phyloP scores from a whole-genome alignment of 1,284 basidiomycete species.

The Rhodotorula sp. region DNA sequence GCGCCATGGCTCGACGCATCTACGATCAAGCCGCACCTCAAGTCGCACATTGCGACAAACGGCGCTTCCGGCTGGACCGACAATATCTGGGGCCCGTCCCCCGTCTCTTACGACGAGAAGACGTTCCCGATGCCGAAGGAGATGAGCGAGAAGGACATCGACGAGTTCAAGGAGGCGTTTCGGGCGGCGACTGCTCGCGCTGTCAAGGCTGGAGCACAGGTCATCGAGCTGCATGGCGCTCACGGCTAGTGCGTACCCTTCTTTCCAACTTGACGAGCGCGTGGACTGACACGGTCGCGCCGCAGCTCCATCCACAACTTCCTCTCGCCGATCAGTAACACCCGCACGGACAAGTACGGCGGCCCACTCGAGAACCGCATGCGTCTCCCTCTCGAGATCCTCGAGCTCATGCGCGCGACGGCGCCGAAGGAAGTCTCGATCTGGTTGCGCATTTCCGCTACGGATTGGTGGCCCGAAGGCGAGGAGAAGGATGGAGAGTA shows the following conservation, averaged over 20 bases:
- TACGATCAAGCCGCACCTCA: slow-evolving; percentile 19
- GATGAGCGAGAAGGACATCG: slow-evolving; percentile 59
- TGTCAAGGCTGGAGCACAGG: slow-evolving; percentile 57
- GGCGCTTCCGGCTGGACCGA: slow-evolving; percentile 68
- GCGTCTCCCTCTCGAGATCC: slow-evolving; percentile 63
- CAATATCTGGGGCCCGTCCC: slow-evolving; percentile 61
- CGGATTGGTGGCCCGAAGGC: slow-evolving; percentile 72
- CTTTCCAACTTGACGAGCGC: no score
- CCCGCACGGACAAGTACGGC: slow-evolving; percentile 68
- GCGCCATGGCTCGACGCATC: slow-evolving; percentile 58
- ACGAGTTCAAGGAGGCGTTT: slow-evolving; percentile 64
- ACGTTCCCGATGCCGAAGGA: slow-evolving; percentile 59
- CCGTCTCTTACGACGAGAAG: slow-evolving; percentile 56
- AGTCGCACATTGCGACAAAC: slow-evolving; percentile 41
- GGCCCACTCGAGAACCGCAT: slow-evolving; percentile 67
- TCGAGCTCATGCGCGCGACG: slow-evolving; percentile 56
- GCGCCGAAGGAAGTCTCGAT: slow-evolving; percentile 65
- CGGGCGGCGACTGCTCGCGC: slow-evolving; percentile 61
- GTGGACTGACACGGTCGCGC: not conserved
- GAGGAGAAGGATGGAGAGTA: slow-evolving; percentile 64
- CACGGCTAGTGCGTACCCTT: slow-evolving; percentile 35
- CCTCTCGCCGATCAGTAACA: slow-evolving; percentile 68
- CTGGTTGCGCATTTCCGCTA: slow-evolving; percentile 70
- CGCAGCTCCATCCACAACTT: slow-evolving; percentile 51
- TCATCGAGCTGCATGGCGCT: slow-evolving; percentile 59